Evolutionary conservation across 257 asterid species (phyloP), one percentile per base, ranked within the genome.

Genomic region (Vinca minor): DNA sequence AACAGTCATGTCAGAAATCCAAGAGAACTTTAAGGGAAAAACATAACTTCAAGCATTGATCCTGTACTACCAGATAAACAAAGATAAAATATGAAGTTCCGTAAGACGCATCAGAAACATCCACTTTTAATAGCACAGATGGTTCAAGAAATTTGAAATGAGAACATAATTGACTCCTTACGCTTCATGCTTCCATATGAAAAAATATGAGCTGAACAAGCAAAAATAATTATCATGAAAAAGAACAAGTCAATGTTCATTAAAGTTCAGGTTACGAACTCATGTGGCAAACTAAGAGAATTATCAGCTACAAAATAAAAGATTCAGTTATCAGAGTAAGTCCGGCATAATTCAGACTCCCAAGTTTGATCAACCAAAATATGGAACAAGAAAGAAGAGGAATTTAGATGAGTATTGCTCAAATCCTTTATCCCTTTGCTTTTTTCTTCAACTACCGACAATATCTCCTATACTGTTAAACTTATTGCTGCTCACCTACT

Each of bases 1-100:
- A 45, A 46, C 35, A 66, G 73, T 17, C 23, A 67, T 58, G 38
- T 56, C 60, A 42, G 17, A 50, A 64, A 69, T 46, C 42, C 61
- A n/a, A 57, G 48, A 50, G 67, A n/a, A 58, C 14, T 29, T 34
- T 7, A 53, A 60, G 42, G 47, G 29, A 60, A 62, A 45, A 11
- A 42, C 39, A 54, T 18, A 44, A 59, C 32, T 21, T 31, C 4
- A 34, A 29, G 28, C 26, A 61, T 64, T 62, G 44, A 28, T 68
- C 65, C 14, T 44, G 42, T 21, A 60, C 26, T 38, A 59, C 31
- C 45, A 63, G 25, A 48, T 32, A 44, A 36, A 65, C 53, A 57
- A 72, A 26, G 60, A 17, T 11, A 56, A 10, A 20, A 0, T 6
- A 20, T 20, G 32, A 36, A 12, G 8, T n/a, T 59, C 3, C 63